Percentiles rank a stretch among this genome's conserved stretches.
Conservation (phyloP, 2,329 filamentous ascomycete genomes). For the Monosporascus sp. region DNA sequence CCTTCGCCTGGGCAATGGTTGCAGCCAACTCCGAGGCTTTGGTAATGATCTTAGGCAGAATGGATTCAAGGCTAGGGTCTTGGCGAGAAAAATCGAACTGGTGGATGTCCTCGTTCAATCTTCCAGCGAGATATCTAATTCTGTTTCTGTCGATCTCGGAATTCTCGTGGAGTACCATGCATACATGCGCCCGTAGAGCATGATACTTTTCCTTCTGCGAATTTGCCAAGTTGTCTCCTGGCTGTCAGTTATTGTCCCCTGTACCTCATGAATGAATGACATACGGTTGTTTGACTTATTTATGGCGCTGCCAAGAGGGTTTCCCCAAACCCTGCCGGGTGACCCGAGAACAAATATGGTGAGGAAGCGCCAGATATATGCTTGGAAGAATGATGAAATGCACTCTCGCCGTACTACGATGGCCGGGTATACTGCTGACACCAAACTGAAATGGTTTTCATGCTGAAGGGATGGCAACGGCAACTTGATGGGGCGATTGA, state of each 20-base stretch:
- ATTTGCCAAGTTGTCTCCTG: background rate
- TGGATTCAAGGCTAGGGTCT: background rate
- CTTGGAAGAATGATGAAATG: background rate
- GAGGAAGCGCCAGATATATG: conserved; percentile 3
- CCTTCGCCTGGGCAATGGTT: background rate
- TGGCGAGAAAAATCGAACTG: background rate
- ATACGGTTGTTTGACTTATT: background rate
- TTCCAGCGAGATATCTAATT: background rate
- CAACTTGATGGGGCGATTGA: background rate
- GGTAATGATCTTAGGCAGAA: background rate
- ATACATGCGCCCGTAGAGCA: background rate
- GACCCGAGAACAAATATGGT: background rate
- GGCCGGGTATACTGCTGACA: background rate
- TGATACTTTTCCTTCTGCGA: background rate
- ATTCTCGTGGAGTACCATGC: background rate
- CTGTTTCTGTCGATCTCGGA: background rate
- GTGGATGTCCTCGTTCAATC: background rate
- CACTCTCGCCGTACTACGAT: background rate
- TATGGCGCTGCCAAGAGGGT: background rate
- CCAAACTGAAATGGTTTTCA: background rate
- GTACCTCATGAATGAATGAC: background rate
- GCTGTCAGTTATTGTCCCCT: background rate
- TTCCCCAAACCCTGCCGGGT: conserved; percentile 1
- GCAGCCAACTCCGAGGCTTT: background rate
- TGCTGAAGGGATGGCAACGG: background rate